Base-by-base conservation (phyloP, 2,329 filamentous ascomycete genomes). In the Trichothecium sympodiale region DNA sequence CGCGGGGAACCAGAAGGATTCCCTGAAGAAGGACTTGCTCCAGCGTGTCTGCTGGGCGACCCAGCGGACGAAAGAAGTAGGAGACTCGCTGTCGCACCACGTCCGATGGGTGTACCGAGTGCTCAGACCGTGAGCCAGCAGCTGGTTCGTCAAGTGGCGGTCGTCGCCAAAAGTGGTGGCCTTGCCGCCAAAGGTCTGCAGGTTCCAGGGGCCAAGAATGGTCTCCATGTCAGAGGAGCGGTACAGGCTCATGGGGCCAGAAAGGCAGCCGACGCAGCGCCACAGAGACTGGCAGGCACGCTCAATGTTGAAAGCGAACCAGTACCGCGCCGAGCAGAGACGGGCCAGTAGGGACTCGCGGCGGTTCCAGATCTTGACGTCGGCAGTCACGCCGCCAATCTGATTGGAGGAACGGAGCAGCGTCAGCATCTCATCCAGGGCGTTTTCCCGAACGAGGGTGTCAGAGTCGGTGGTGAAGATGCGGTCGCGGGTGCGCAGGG, bases 301-400 rank as follows among this genome's bases (percentile, higher is more conserved):
- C 32, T 42, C 40, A 34, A 42, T 39, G 35, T 42, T 42, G 32
- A 42, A 42, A 15, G 40, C 40, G 13, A 42, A 42, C 40, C 40
- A 42, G 33, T 42, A 42, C 3, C 40, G 31, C 4, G 40, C 40
- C 3, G 40, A 18, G 30, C 40, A 42, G 34, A 42, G 33, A 12
- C 40, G 37, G 17, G 40, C 37, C 12, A 42, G 37, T 29, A 42
- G 27, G 5, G 40, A 42, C 26, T 42, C 40, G 16, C 27, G 12
- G 8, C 40, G 40, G 28, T 42, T 42, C 40, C 40, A 42, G 18
- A 42, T 42, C 32, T 39, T 42, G 35, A 42, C 40, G 30, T 42
- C 40, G 18, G 37, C 40, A 20, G 40, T 42, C 17, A 42, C 37
- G 10, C 40, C 40, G 6, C 40, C 40, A 30, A 42, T 39, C 6